Evolutionary conservation across 108 stramenopile species (phyloP).

Genomic region (Nitzschia sp.): DNA sequence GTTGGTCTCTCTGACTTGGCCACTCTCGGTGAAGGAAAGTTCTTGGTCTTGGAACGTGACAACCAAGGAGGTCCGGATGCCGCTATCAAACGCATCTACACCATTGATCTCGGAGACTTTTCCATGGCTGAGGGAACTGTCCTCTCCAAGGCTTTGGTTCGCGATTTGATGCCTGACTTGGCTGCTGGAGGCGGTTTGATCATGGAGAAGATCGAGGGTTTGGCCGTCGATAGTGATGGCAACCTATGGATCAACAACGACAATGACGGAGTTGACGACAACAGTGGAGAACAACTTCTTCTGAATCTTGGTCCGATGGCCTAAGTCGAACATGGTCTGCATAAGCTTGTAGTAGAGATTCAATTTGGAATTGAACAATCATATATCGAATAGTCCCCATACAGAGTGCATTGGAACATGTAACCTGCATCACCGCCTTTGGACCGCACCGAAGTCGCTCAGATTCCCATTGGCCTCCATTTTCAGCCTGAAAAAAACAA

Average conservation of each 20-base stretch:
- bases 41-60: conserved; percentile 72
- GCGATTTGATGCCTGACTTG: conserved; percentile 44
- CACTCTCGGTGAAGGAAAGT: conserved; percentile 40
- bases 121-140: conserved; percentile 32
- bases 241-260: conserved; percentile 60
- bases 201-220: conserved; percentile 70
- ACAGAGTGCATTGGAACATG: too few species aligned
- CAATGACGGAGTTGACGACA: conserved; percentile 76
- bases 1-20: conserved; percentile 72
- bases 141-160: conserved; percentile 43
- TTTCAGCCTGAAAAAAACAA: too few species aligned
- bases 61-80: conserved; percentile 72
- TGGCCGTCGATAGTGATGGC: conserved; percentile 46
- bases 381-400: too few species aligned
- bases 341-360: too few species aligned
- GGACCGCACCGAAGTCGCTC: too few species aligned
- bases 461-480: too few species aligned
- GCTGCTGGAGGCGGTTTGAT: conserved; percentile 18
- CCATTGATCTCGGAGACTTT: conserved; percentile 42
- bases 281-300: conserved; percentile 45
- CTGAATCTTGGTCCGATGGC: conserved; percentile 16
- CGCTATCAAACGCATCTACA: conserved; percentile 60
- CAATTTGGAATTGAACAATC: too few species aligned
- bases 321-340: too few species aligned
- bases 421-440: too few species aligned